Conservation (phyloP, 768 basidiomycete genomes). For the Multifurca ochricompacta region DNA sequence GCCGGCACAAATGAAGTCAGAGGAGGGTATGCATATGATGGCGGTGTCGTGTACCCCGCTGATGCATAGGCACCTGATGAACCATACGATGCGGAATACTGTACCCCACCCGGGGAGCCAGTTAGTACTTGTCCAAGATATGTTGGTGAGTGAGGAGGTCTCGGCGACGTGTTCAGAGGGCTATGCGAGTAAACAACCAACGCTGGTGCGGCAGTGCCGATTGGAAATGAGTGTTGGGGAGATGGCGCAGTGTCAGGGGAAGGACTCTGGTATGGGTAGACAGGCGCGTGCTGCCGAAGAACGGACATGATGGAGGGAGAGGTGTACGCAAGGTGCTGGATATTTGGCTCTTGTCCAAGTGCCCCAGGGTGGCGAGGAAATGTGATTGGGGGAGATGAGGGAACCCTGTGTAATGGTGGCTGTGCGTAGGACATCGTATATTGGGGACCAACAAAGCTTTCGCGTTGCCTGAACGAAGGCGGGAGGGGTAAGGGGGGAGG, state of each 20-base stretch:
- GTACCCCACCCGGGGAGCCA: constrained; percentile 1
- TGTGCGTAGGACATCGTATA: not conserved
- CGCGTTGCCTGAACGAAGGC: constrained; percentile 16
- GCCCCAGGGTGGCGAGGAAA: constrained; percentile 9
- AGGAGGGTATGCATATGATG: constrained; percentile 33
- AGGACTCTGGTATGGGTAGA: constrained; percentile 33
- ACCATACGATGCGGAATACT: constrained; percentile 20
- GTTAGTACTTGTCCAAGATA: constrained; percentile 3
- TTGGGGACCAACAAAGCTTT: constrained; percentile 3
- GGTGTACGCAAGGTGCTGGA: constrained; percentile 20
- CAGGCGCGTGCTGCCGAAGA: constrained; percentile 30
- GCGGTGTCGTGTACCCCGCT: constrained; percentile 26
- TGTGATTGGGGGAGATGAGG: constrained; percentile 4
- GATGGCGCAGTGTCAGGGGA: constrained; percentile 29
- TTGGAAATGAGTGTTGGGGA: constrained; percentile 24
- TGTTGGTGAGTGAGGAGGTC: constrained; percentile 19
- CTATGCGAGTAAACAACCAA: constrained; percentile 5
- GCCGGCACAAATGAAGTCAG: constrained; percentile 27
- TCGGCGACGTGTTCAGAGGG: constrained; percentile 23
- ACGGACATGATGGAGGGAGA: constrained; percentile 30
- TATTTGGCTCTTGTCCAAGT: constrained; percentile 1
- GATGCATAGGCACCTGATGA: constrained; percentile 22
- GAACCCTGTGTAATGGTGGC: not conserved
- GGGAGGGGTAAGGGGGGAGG: constrained; percentile 21
- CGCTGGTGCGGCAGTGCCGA: constrained; percentile 12